Evolutionary conservation across 2,329 filamentous ascomycete genomes (phyloP).

Genomic region (Zymoseptoria passerinii): DNA sequence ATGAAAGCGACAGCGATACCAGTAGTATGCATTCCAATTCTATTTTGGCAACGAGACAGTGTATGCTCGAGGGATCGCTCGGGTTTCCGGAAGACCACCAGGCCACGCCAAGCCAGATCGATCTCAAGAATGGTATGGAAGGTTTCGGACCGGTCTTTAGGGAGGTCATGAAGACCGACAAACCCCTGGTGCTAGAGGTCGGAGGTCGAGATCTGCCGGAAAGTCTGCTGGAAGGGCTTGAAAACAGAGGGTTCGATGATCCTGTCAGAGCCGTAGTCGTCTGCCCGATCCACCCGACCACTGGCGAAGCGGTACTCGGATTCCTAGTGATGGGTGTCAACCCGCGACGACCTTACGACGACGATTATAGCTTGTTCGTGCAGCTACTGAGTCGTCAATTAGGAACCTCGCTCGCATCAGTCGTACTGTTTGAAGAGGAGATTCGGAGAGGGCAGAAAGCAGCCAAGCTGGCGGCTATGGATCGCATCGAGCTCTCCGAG

Average conservation of each 20-base stretch:
- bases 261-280: conserved; percentile 63
- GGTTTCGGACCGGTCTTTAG: conserved; percentile 71
- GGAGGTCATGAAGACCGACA: conserved; percentile 61
- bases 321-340: conserved; percentile 75
- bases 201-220: conserved; percentile 56
- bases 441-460: conserved; percentile 66
- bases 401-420: conserved; percentile 70
- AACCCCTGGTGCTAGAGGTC: conserved; percentile 60
- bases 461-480: conserved; percentile 64
- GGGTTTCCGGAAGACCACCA: conserved; percentile 59
- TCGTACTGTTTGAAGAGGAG: conserved; percentile 76
- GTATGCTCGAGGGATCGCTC: conserved; percentile 63
- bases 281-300: conserved; percentile 71
- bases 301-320: conserved; percentile 63
- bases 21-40: conserved; percentile 65
- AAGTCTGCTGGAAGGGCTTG: conserved; percentile 56
- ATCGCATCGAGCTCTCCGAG: conserved; percentile 68
- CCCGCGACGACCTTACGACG: conserved; percentile 67
- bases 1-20: conserved; percentile 62
- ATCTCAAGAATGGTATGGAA: conserved; percentile 59
- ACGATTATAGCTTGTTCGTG: conserved; percentile 71
- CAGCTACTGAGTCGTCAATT: conserved; percentile 66
- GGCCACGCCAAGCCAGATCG: conserved; percentile 53
- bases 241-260: conserved; percentile 64
- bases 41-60: conserved; percentile 51